Base-by-base conservation (phyloP, 108 stramenopile species). In the Licmophora abbreviata region DNA sequence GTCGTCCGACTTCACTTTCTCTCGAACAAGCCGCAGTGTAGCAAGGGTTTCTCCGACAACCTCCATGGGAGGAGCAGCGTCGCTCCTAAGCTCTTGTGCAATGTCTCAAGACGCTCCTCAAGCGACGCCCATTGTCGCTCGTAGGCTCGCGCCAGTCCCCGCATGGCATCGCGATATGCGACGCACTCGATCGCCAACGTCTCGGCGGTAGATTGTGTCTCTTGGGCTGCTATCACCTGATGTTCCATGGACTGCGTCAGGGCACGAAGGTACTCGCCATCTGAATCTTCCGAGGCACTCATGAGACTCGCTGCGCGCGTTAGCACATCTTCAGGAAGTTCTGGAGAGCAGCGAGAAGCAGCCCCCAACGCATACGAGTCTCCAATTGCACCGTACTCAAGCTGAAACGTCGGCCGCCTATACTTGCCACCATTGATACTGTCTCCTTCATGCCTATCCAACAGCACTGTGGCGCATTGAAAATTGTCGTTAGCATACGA, bases 301-400 rank as follows among this genome's bases (percentile, higher is more conserved):
- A 77, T 61, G 2, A 82, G 54, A 4, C 59, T 55, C 0, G 83
- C 60, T 3, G 88, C 83, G 56, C 88, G 53, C 3, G 45, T 24
- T 15, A 90, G 45, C n/a, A 90, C 76, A 37, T 76, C 78, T 17
- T 67, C 58, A 14, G 88, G 79, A 1, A 85, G 48, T 3, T 70
- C 35, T 2, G 83, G 83, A 17, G 31, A 44, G 44, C 66, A 70
- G 17, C 83, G 58, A 1, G 66, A 66, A 3, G 81, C 83, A 21
- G 88, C 88, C 17, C 61, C 71, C 6, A 90, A 61, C 8, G 83
- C 83, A 48, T 72, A 76, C 10, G 88, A 90, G 31, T 90, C 83
- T 0, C 81, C 83, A 10, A 77, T 74, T 11, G 71, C 51, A 22
- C 88, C 88, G 29, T 90, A 90, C 9, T 69, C 29, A 1, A 90